These are phyloP conservation scores for Apiosordaria backusii DNA, from an alignment of 495 filamentous ascomycete species.

Conservation along the genomic window DNA sequence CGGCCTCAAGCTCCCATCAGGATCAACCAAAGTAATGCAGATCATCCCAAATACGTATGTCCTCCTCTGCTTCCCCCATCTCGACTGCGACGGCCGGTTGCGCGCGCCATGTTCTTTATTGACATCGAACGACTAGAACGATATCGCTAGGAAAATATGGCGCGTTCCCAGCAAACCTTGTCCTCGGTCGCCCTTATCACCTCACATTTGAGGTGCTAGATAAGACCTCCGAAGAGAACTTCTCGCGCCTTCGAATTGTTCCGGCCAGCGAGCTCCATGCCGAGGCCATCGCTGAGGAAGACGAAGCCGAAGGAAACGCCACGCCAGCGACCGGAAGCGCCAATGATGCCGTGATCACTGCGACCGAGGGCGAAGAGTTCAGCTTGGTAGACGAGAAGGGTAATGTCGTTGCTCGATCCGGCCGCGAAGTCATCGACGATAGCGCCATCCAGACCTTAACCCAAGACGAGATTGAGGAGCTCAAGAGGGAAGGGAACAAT, in stretches of 20 bases:
- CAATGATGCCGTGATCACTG: constrained; percentile 31
- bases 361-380: constrained; percentile 36
- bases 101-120: background rate
- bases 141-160: constrained; percentile 89
- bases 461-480: constrained; percentile 81
- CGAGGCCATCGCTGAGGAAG: constrained; percentile 63
- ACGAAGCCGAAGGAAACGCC: constrained; percentile 33
- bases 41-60: constrained; percentile 76
- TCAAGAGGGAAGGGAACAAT: constrained; percentile 74
- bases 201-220: constrained; percentile 87
- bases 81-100: background rate
- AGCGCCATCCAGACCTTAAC: constrained; percentile 76
- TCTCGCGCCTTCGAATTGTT: constrained; percentile 68
- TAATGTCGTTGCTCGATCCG: constrained; percentile 68
- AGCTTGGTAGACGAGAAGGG: constrained; percentile 45
- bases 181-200: constrained; percentile 85
- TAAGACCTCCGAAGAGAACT: constrained; percentile 50
- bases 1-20: constrained; percentile 65
- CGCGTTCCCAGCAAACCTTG: constrained; percentile 75
- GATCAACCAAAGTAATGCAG: constrained; percentile 58
- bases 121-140: constrained; percentile 49
- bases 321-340: constrained; percentile 33
- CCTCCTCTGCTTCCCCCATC: background rate
- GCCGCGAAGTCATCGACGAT: constrained; percentile 76
- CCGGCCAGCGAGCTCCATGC: constrained; percentile 77